Conservation (phyloP, 163 green algal genomes). For the Chlorella variabilis region DNA sequence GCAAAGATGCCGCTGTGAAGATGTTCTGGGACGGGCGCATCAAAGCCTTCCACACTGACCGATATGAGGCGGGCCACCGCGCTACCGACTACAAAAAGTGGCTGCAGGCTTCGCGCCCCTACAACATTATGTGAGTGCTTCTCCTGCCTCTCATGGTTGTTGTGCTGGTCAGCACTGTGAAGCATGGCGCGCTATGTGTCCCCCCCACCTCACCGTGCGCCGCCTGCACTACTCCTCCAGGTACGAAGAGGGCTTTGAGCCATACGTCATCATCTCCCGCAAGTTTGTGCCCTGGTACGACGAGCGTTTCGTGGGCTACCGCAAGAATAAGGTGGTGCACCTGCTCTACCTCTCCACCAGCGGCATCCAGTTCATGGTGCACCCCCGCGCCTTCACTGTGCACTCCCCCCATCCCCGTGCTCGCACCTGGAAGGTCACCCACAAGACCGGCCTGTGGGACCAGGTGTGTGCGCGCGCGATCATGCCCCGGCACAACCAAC, state of each 20-base stretch:
- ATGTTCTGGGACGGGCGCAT: constrained; percentile 56
- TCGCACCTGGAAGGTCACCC: constrained; percentile 57
- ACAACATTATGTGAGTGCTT: constrained; percentile 45
- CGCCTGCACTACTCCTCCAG: background rate
- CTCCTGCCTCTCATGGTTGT: background rate
- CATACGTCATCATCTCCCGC: constrained; percentile 66
- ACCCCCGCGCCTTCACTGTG: constrained; percentile 65
- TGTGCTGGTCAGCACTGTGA: background rate
- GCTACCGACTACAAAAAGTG: constrained; percentile 66
- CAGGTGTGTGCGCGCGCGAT: too few species aligned
- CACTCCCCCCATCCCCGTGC: constrained; percentile 61
- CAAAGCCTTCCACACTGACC: constrained; percentile 54
- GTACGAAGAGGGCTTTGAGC: constrained; percentile 67
- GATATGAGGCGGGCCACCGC: constrained; percentile 47
- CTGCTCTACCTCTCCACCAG: constrained; percentile 59
- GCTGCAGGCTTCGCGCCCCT: constrained; percentile 49
- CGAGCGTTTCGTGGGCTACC: constrained; percentile 73
- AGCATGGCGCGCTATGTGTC: too few species aligned
- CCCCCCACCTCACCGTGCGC: background rate
- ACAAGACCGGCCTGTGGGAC: constrained; percentile 56
- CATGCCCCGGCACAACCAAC: too few species aligned
- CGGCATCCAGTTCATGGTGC: constrained; percentile 59
- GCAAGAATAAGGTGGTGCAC: constrained; percentile 74
- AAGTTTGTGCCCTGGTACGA: constrained; percentile 66
- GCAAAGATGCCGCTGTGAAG: constrained; percentile 42